A percentile compares a stretch with the other conserved stretches of the same genome.
These are phyloP conservation scores for Thielaviopsis punctulata DNA, from an alignment of 2,329 filamentous ascomycete species.

Conservation along the genomic window DNA sequence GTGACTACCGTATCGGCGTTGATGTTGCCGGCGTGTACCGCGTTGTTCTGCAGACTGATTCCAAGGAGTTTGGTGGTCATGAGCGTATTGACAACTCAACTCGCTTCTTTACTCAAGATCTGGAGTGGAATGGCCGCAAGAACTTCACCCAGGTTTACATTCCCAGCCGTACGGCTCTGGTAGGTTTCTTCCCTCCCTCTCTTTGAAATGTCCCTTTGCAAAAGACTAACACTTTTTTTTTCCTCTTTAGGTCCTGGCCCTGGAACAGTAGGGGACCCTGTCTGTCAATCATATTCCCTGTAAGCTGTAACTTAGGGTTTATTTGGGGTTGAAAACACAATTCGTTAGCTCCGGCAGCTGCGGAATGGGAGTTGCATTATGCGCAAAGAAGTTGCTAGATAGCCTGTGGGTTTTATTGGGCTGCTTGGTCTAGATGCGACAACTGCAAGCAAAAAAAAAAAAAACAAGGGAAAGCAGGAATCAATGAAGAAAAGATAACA, in stretches of 20 bases:
- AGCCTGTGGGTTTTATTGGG: not conserved
- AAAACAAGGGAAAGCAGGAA: not conserved
- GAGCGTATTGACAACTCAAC: slow-evolving; percentile 62
- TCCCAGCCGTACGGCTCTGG: slow-evolving; percentile 66
- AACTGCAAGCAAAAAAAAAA: not conserved
- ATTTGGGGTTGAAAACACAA: not conserved
- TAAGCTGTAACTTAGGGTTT: not conserved
- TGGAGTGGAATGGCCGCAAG: slow-evolving; percentile 75
- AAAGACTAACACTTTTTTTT: slow-evolving; percentile 1
- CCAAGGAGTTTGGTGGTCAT: slow-evolving; percentile 60
- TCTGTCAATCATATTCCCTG: not conserved
- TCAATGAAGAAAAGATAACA: too few species aligned
- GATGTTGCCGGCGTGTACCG: slow-evolving; percentile 73
- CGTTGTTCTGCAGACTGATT: slow-evolving; percentile 70
- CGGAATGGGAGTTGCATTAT: not conserved
- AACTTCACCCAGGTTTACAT: slow-evolving; percentile 92
- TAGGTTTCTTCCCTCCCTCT: slow-evolving; percentile 26
- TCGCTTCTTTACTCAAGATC: slow-evolving; percentile 78
- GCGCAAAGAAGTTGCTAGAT: not conserved
- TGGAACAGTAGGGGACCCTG: not conserved
- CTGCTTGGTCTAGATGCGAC: not conserved
- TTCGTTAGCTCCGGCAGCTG: not conserved
- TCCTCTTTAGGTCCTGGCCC: not conserved
- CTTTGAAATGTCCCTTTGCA: not conserved
- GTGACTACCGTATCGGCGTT: slow-evolving; percentile 82